Percentiles rank a stretch among this genome's conserved stretches.
Conservation (phyloP, 176 grass and related monocot species). For the Guadua angustifolia region DNA sequence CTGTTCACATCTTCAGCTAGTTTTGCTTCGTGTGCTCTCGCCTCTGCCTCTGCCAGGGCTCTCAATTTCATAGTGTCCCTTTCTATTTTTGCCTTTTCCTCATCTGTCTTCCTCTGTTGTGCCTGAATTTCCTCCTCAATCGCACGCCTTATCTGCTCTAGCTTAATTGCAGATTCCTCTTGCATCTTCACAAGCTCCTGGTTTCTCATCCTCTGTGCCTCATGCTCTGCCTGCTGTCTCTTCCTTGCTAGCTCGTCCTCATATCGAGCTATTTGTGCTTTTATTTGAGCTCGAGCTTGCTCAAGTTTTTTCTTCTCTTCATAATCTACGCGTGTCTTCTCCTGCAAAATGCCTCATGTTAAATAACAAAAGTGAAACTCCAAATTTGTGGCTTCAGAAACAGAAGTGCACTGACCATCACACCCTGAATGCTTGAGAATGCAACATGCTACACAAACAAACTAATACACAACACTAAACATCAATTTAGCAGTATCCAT, state of each 20-base stretch:
- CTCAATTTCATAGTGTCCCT: constrained; percentile 41
- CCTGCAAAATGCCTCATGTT: constrained; percentile 59
- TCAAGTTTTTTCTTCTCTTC: constrained; percentile 82
- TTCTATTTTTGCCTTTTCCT: constrained; percentile 59
- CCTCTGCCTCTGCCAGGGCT: constrained; percentile 62
- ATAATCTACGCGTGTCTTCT: constrained; percentile 72
- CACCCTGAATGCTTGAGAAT: not conserved
- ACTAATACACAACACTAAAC: not conserved
- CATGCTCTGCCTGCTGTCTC: constrained; percentile 75
- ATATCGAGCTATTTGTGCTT: constrained; percentile 71
- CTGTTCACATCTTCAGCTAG: constrained; percentile 69
- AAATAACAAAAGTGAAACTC: constrained; percentile 9
- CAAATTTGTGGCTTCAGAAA: not conserved
- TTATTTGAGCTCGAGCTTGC: constrained; percentile 66
- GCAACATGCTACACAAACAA: constrained; percentile 23
- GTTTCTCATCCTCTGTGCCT: constrained; percentile 87
- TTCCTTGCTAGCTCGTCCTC: constrained; percentile 87
- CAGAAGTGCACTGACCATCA: not conserved
- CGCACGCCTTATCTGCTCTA: constrained; percentile 71
- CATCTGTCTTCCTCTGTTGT: constrained; percentile 65
- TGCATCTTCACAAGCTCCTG: constrained; percentile 97
- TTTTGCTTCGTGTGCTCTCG: constrained; percentile 44
- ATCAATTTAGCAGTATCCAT: not conserved
- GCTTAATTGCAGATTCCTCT: constrained; percentile 79
- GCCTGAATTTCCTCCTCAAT: constrained; percentile 84